These are phyloP conservation scores for Talaromyces atroroseus DNA, from an alignment of 2,329 filamentous ascomycete genomes.

Conservation along the genomic window DNA sequence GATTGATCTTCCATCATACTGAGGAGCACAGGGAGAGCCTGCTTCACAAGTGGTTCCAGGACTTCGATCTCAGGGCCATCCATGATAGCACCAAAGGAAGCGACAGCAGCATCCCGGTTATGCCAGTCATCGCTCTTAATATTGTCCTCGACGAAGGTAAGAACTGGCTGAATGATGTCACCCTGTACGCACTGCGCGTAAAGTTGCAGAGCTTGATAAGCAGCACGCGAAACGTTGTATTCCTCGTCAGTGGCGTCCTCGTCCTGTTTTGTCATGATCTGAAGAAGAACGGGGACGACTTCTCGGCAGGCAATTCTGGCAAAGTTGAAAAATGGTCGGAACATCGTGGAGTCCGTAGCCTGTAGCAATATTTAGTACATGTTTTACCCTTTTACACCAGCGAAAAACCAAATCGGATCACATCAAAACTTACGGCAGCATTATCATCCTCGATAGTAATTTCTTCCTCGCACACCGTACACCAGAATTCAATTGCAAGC, in stretches of 20 bases:
- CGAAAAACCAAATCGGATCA: too few species aligned
- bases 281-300: conserved; percentile 85
- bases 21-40: conserved; percentile 86
- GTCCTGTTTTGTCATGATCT: conserved; percentile 90
- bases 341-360: conserved; percentile 70
- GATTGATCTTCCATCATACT: conserved; percentile 86
- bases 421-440: conserved; percentile 53
- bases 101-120: conserved; percentile 88
- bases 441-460: conserved; percentile 98
- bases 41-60: conserved; percentile 89
- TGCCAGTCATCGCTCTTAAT: conserved; percentile 92
- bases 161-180: conserved; percentile 77
- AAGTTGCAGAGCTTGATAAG: conserved; percentile 93
- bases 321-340: conserved; percentile 94
- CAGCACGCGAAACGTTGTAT: conserved; percentile 91
- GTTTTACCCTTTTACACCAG: not conserved
- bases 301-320: conserved; percentile 86
- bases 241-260: conserved; percentile 96
- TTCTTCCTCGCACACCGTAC: conserved; percentile 99
- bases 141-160: conserved; percentile 87
- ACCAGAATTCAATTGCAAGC: conserved; percentile 98
- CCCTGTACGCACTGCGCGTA: conserved; percentile 88
- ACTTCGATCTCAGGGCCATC: conserved; percentile 92
- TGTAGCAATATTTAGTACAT: conserved; percentile 34
- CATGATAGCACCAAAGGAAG: conserved; percentile 97